Percentiles rank a stretch among this genome's conserved stretches.
phyloP scores from a whole-genome alignment of 129 eudicot species.

The Silybum marianum region DNA sequence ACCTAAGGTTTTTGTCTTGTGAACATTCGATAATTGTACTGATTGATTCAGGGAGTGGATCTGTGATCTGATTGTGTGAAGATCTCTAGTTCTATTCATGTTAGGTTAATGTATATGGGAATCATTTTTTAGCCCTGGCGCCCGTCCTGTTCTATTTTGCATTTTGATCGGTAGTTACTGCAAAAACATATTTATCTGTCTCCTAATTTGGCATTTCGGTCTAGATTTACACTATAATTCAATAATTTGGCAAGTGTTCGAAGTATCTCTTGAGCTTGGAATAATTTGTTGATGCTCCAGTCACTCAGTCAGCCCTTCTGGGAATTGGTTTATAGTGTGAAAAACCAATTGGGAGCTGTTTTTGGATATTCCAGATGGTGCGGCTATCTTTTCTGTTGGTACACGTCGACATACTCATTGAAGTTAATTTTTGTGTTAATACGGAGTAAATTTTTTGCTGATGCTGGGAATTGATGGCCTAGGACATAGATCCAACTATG shows the following conservation, averaged over 20 bases:
- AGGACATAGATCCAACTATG: background rate
- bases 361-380: background rate
- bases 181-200: background rate
- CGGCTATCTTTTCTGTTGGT: background rate
- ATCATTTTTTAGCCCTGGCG: background rate
- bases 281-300: background rate
- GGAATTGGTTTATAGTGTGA: background rate
- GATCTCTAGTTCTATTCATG: slow-evolving; percentile 10
- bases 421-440: background rate
- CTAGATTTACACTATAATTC: slow-evolving; percentile 6
- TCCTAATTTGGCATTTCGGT: slow-evolving; percentile 1
- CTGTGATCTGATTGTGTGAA: slow-evolving; percentile 30
- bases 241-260: slow-evolving; percentile 3
- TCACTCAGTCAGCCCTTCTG: background rate
- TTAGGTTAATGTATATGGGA: slow-evolving; percentile 15
- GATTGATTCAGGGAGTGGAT: slow-evolving; percentile 26
- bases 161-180: slow-evolving; percentile 8
- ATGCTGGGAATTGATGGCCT: background rate
- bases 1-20: background rate
- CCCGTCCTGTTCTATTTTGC: slow-evolving; percentile 2
- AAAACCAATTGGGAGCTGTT: background rate
- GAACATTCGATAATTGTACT: background rate
- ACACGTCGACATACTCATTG: background rate
- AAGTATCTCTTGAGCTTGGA: background rate
- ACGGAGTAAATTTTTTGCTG: background rate